Percentiles rank a stretch among this genome's conserved stretches.
Conservation (phyloP, 2,329 filamentous ascomycete genomes). For the Fusarium irregulare region DNA sequence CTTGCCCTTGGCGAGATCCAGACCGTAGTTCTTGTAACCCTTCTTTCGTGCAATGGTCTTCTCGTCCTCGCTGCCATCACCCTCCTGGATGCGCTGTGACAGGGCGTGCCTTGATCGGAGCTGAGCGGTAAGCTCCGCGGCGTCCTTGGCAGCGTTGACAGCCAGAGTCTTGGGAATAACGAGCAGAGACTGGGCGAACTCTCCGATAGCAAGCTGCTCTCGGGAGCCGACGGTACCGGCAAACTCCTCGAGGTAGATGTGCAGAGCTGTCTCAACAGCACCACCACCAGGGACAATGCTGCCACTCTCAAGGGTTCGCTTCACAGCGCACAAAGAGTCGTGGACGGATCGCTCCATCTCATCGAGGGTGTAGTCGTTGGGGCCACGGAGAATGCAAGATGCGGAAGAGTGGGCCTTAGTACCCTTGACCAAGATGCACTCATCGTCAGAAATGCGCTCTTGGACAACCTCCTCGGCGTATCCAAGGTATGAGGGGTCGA, state of each 20-base stretch:
- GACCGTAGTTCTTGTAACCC: constrained; percentile 98
- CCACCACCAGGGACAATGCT: constrained; percentile 96
- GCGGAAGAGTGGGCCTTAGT: constrained; percentile 94
- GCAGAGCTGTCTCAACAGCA: constrained; percentile 97
- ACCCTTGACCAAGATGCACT: constrained; percentile 96
- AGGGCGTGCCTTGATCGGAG: constrained; percentile 93
- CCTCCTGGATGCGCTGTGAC: constrained; percentile 89
- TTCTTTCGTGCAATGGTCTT: constrained; percentile 93
- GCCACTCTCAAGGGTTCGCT: constrained; percentile 95
- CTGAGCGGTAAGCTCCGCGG: constrained; percentile 93
- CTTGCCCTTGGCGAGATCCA: constrained; percentile 89
- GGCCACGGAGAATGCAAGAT: constrained; percentile 93
- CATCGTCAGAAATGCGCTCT: constrained; percentile 97
- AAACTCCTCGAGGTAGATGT: constrained; percentile 99
- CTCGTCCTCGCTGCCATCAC: constrained; percentile 85
- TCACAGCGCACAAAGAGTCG: constrained; percentile 95
- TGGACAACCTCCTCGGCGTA: constrained; percentile 96
- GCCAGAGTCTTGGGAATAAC: constrained; percentile 96
- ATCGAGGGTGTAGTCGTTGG: constrained; percentile 96
- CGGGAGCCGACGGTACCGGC: constrained; percentile 96
- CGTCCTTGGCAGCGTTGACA: constrained; percentile 96
- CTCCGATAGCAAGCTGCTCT: constrained; percentile 96
- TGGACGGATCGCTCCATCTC: constrained; percentile 99
- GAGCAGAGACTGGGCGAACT: constrained; percentile 95
- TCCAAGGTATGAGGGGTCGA: constrained; percentile 89